Percentiles rank a stretch among this genome's conserved stretches.
Evolutionary conservation across 1,284 basidiomycete species (phyloP).

Genomic region (Peniophora sp.): DNA sequence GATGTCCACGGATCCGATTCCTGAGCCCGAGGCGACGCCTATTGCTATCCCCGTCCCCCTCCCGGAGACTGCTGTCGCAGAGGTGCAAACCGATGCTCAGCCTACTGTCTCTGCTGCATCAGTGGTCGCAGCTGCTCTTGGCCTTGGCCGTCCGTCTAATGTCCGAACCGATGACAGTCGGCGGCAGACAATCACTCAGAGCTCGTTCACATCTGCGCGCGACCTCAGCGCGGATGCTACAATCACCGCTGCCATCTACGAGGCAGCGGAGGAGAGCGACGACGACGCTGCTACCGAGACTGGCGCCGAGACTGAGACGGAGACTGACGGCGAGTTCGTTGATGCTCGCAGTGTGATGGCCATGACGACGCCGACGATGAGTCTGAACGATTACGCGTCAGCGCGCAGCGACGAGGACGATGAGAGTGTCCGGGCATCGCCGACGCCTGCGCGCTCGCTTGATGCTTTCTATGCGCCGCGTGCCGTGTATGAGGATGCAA

Average conservation of each 20-base stretch:
- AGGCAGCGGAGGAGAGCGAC: constrained; percentile 28
- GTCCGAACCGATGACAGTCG: constrained; percentile 14
- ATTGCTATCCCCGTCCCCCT: constrained; percentile 12
- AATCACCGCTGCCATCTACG: constrained; percentile 25
- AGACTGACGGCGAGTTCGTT: constrained; percentile 57
- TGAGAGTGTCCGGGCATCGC: constrained; percentile 63
- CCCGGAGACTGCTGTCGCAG: constrained; percentile 16
- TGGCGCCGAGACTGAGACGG: constrained; percentile 58
- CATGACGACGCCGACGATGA: constrained; percentile 48
- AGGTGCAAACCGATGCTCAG: constrained; percentile 22
- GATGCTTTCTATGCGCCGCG: constrained; percentile 8
- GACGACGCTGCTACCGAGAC: constrained; percentile 55
- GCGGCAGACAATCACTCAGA: constrained; percentile 41
- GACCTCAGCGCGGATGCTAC: constrained; percentile 42
- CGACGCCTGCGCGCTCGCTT: constrained; percentile 26
- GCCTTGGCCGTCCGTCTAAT: background rate
- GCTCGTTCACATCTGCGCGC: constrained; percentile 24
- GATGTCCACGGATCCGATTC: constrained; percentile 17
- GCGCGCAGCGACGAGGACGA: constrained; percentile 49
- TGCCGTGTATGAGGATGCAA: constrained; percentile 31
- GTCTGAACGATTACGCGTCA: constrained; percentile 69
- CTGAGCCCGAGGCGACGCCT: constrained; percentile 7
- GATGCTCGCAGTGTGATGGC: constrained; percentile 74
- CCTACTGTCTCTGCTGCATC: background rate
- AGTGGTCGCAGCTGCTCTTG: background rate